A percentile compares a stretch with the other conserved stretches of the same genome.
Conservation (phyloP, 2,329 filamentous ascomycete species). For the Aspergillus tubingensis region DNA sequence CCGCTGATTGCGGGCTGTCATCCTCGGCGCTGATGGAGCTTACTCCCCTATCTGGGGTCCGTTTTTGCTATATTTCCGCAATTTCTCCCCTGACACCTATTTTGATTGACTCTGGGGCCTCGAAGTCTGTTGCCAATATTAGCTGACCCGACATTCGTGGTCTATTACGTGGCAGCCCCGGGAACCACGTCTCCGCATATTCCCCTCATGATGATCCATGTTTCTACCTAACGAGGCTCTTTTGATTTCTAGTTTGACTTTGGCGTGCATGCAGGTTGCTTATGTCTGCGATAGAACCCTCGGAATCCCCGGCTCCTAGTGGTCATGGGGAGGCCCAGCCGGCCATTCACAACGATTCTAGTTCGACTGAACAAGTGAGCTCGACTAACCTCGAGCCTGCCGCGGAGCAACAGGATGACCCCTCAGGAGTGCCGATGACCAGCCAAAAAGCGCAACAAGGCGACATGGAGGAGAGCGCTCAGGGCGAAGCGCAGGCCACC, state of each 20-base stretch:
- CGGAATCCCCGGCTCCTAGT: slow-evolving; percentile 25
- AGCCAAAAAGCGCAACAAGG: slow-evolving; percentile 12
- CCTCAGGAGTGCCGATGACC: slow-evolving; percentile 10
- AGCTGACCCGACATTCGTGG: neutral
- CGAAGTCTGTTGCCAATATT: neutral
- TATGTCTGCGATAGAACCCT: slow-evolving; percentile 38
- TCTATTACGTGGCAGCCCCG: slow-evolving; percentile 8
- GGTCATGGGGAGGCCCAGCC: slow-evolving; percentile 28
- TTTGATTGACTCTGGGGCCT: neutral
- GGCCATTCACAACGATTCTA: slow-evolving; percentile 22
- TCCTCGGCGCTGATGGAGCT: slow-evolving; percentile 52
- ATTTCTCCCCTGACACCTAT: neutral
- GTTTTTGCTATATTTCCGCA: neutral
- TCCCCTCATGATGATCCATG: slow-evolving; percentile 30
- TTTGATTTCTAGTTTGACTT: slow-evolving; percentile 13
- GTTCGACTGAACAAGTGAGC: slow-evolving; percentile 23
- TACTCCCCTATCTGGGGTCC: slow-evolving; percentile 27
- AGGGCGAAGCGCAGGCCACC: slow-evolving; percentile 3
- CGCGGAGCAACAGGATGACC: slow-evolving; percentile 23
- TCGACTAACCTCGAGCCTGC: slow-evolving; percentile 22
- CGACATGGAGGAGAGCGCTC: slow-evolving; percentile 19
- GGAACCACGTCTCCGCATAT: slow-evolving; percentile 8
- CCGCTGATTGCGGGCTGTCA: slow-evolving; percentile 35
- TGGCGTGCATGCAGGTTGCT: slow-evolving; percentile 46
- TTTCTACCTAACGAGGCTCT: slow-evolving; percentile 19